These are phyloP conservation scores for Cucurbita ficifolia DNA, from an alignment of 306 rosid genomes.

Conservation along the genomic window DNA sequence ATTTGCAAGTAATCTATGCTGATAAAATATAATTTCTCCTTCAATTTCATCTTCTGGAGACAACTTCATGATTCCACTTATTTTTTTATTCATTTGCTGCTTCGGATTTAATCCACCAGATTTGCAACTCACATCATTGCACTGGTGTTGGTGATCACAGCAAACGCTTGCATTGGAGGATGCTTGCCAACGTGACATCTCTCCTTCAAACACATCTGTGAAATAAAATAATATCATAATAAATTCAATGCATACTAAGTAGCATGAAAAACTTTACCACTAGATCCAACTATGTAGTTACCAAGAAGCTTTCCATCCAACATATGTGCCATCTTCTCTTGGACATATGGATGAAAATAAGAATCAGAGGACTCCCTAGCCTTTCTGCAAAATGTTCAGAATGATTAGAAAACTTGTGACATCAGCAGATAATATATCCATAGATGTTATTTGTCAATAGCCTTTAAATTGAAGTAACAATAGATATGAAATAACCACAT, in stretches of 20 bases:
- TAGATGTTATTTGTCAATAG: neutral
- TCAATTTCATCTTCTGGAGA: conserved; percentile 80
- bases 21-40: conserved; percentile 71
- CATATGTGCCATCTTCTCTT: conserved; percentile 31
- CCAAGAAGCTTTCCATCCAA: conserved; percentile 22
- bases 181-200: conserved; percentile 24
- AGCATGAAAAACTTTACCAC: conserved; percentile 15
- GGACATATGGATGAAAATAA: conserved; percentile 48
- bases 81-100: conserved; percentile 30
- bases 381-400: conserved; percentile 31
- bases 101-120: conserved; percentile 27
- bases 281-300: conserved; percentile 21
- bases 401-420: conserved; percentile 2
- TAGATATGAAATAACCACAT: conserved; percentile 21
- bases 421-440: neutral
- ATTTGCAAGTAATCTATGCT: conserved; percentile 50
- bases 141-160: conserved; percentile 30
- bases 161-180: conserved; percentile 29
- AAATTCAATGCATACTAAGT: conserved; percentile 8
- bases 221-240: conserved; percentile 17
- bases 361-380: conserved; percentile 23
- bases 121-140: conserved; percentile 19
- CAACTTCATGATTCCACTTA: conserved; percentile 28
- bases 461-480: conserved; percentile 34
- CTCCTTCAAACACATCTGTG: conserved; percentile 38